Base-by-base conservation (phyloP, 1,284 basidiomycete genomes). In the Sporisorium sorghi region DNA sequence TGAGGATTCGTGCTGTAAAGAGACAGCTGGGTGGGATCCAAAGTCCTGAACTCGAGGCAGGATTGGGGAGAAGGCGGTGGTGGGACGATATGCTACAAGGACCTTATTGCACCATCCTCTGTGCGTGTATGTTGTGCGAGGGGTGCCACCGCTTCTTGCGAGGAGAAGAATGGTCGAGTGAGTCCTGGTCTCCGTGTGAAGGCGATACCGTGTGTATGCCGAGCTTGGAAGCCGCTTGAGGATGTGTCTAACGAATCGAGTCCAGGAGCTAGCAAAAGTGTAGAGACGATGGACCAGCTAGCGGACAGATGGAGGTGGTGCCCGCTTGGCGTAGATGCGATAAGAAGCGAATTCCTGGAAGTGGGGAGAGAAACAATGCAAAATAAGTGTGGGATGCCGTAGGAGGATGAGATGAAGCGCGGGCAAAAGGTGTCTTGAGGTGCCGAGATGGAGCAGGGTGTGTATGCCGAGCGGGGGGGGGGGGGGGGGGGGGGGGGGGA, bases 41-140 rank as follows among this genome's bases (percentile, higher is more conserved):
- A 42, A 12, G 57, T 28, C 2, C 58, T 49, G 51, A 49, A 30
- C 35, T 49, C 8, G 28, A 48, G 35, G 33, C 44, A 60, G 51
- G 8, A 37, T 5, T 19, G 35, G 44, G 15, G 24, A 17, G 24
- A 5, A 39, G 15, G 23, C 23, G 30, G 43, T 11, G 11, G 19
- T 11, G 11, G 19, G 24, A 19, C 9, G 30, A 23, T 55, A 46
- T 52, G 49, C 43, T 59, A 59, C 21, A 52, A 32, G 8, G 33
- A 23, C n/a, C 17, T 35, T 54, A 53, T 48, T 40, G 46, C 11
- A 28, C 21, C 42, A 61, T 56, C 5, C 33, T 56, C 35, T 40
- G 43, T 28, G 33, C 17, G n/a, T 55, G 33, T 39, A 35, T 24
- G 35, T 19, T 33, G 14, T 32, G 21, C 14, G 21, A 50, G 12